Percentiles rank a stretch among this genome's conserved stretches.
Evolutionary conservation across 495 filamentous ascomycete species (phyloP).

Genomic region (Lasiosphaeriaceae sp.): DNA sequence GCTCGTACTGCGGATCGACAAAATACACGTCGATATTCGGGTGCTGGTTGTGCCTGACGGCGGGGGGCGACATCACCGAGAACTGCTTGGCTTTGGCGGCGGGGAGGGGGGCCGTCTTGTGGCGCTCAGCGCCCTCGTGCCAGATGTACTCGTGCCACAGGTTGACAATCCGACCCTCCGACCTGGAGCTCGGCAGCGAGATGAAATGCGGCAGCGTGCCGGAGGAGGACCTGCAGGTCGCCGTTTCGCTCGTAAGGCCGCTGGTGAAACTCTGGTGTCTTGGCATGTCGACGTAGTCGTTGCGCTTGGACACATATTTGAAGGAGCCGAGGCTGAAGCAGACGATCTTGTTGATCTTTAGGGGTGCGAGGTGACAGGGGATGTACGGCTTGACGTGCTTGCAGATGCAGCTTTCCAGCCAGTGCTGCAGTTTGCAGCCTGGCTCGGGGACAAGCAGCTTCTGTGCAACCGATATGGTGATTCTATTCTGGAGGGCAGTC

Average conservation of each 20-base stretch:
- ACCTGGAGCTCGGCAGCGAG: not conserved
- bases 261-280: not conserved
- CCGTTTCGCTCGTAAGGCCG: not conserved
- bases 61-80: not conserved
- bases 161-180: not conserved
- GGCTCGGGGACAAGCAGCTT: too few species aligned
- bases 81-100: not conserved
- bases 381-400: too few species aligned
- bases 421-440: too few species aligned
- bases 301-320: not conserved
- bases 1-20: not conserved
- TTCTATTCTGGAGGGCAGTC: too few species aligned
- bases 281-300: not conserved
- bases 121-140: not conserved
- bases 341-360: not conserved
- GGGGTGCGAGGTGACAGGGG: too few species aligned
- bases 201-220: not conserved
- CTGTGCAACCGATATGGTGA: too few species aligned
- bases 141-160: not conserved
- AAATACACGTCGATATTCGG: not conserved
- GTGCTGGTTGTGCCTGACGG: not conserved
- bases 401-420: too few species aligned
- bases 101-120: not conserved
- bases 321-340: not conserved
- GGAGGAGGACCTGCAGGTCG: not conserved